Evolutionary conservation across 345 rosid genomes (phyloP).

Genomic region (Garcia nutans): DNA sequence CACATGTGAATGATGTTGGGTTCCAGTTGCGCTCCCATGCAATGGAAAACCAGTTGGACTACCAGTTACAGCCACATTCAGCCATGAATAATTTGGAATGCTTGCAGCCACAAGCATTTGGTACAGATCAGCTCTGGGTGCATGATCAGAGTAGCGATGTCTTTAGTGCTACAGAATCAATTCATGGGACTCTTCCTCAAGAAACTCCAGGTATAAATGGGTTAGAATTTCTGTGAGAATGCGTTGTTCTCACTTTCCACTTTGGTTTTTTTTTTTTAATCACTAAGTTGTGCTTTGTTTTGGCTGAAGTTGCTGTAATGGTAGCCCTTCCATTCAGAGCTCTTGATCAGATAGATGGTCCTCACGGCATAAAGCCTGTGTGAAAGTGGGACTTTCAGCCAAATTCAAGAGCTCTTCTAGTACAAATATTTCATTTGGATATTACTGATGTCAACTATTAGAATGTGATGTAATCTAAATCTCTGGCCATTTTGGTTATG

Average conservation of each 20-base stretch:
- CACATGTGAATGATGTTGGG: slow-evolving; percentile 1
- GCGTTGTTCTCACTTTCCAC: slow-evolving; percentile 15
- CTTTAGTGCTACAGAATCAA: slow-evolving; percentile 20
- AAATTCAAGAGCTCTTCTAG: slow-evolving; percentile 47
- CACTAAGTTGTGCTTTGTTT: slow-evolving; percentile 26
- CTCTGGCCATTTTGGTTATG: slow-evolving; percentile 24
- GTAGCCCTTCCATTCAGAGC: slow-evolving; percentile 40
- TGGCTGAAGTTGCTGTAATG: slow-evolving; percentile 47
- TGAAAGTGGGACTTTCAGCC: slow-evolving; percentile 39
- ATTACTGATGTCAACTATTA: background rate
- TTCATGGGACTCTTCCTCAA: slow-evolving; percentile 17
- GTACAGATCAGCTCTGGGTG: slow-evolving; percentile 36
- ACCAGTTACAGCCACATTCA: slow-evolving; percentile 17
- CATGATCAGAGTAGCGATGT: slow-evolving; percentile 37
- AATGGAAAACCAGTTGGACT: slow-evolving; percentile 8
- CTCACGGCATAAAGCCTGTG: slow-evolving; percentile 37
- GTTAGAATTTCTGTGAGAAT: slow-evolving; percentile 9
- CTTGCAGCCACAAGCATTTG: slow-evolving; percentile 17
- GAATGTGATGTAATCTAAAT: slow-evolving; percentile 20
- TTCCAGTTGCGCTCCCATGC: background rate
- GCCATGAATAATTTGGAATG: background rate
- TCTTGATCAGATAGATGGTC: slow-evolving; percentile 48
- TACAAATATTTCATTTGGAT: slow-evolving; percentile 36
- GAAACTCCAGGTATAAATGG: slow-evolving; percentile 50
- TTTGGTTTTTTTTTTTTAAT: slow-evolving; percentile 15